phyloP scores from a whole-genome alignment of 768 basidiomycete genomes.

The Suillus spraguei region DNA sequence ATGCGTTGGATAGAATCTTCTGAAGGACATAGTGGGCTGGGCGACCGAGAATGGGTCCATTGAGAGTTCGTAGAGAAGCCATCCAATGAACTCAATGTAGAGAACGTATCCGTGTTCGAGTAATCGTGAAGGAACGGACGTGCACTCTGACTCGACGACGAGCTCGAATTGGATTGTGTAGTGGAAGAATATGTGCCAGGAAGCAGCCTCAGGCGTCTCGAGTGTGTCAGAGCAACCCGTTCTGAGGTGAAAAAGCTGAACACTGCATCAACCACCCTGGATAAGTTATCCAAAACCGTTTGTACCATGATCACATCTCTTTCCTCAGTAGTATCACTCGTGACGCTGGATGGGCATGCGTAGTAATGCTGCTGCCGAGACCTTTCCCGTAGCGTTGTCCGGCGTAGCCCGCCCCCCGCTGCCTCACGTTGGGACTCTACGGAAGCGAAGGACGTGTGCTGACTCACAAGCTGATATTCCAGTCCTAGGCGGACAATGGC shows the following conservation, averaged over 20 bases:
- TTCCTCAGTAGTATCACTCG: neutral
- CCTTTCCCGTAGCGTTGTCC: slow-evolving; percentile 12
- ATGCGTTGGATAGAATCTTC: slow-evolving; percentile 30
- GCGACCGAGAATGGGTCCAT: slow-evolving; percentile 30
- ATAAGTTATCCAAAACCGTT: slow-evolving; percentile 17
- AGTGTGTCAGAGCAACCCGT: neutral
- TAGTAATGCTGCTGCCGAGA: slow-evolving; percentile 13
- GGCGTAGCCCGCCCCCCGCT: slow-evolving; percentile 12
- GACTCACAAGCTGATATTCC: slow-evolving; percentile 53
- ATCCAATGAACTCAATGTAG: slow-evolving; percentile 53
- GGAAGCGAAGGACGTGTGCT: slow-evolving; percentile 58
- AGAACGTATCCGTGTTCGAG: slow-evolving; percentile 38
- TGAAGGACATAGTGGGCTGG: slow-evolving; percentile 23
- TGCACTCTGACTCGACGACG: slow-evolving; percentile 9
- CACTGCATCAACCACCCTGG: slow-evolving; percentile 18
- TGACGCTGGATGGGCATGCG: neutral
- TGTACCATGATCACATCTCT: slow-evolving; percentile 17
- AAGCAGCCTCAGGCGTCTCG: slow-evolving; percentile 6
- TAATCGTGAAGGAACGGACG: slow-evolving; percentile 24
- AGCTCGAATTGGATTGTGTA: slow-evolving; percentile 19
- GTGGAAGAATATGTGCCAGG: slow-evolving; percentile 27
- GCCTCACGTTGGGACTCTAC: slow-evolving; percentile 38
- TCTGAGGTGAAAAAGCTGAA: slow-evolving; percentile 13
- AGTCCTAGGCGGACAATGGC: slow-evolving; percentile 53
- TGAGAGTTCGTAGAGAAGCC: slow-evolving; percentile 37